Evolutionary conservation across 2,329 filamentous ascomycete species (phyloP).

Genomic region (Apiospora hydei): DNA sequence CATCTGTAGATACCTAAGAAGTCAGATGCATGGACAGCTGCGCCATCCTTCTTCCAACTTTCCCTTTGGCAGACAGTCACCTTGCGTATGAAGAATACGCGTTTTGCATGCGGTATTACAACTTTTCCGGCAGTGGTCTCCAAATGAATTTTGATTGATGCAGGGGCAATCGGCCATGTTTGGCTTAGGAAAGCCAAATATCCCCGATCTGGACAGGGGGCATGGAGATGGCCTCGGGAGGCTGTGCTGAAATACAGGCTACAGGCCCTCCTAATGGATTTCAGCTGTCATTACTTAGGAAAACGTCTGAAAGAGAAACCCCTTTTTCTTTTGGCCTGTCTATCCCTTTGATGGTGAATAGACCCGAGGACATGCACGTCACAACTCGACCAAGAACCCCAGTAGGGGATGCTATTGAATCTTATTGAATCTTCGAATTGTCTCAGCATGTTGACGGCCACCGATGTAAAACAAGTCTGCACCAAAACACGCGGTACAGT

Average conservation of each 20-base stretch:
- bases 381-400: too few species aligned
- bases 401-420: too few species aligned
- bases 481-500: too few species aligned
- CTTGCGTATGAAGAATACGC: slow-evolving; percentile 9
- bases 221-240: slow-evolving; percentile 8
- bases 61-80: neutral
- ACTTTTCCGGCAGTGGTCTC: neutral
- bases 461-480: too few species aligned
- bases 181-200: slow-evolving; percentile 7
- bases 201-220: neutral
- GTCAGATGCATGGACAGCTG: neutral
- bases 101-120: neutral
- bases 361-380: too few species aligned
- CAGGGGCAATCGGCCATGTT: neutral
- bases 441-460: too few species aligned
- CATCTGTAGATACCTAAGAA: neutral
- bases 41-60: slow-evolving; percentile 10
- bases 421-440: too few species aligned
- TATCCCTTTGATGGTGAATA: neutral
- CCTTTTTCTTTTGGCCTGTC: neutral
- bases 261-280: neutral
- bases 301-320: neutral
- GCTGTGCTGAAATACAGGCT: slow-evolving; percentile 11
- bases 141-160: slow-evolving; percentile 3
- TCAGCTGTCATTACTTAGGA: neutral